phyloP scores from a whole-genome alignment of 1,284 basidiomycete species.

The Fomitopsis betulina region DNA sequence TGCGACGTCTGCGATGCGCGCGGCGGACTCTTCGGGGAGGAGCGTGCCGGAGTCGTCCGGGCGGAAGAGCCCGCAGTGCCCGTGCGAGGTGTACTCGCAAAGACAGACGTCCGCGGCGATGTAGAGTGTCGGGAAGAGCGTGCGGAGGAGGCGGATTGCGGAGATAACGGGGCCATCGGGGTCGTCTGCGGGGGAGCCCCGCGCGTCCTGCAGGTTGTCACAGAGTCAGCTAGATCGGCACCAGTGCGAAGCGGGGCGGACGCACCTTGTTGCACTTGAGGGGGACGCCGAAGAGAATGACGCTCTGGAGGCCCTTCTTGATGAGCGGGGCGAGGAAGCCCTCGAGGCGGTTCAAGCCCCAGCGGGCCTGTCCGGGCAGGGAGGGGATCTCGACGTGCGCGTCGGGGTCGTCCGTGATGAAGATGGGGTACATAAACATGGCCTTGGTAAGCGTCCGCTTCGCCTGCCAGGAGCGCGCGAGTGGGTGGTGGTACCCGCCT shows the following conservation, averaged over 20 bases:
- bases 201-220: conserved; percentile 66
- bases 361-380: conserved; percentile 85
- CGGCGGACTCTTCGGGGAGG: conserved; percentile 57
- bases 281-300: conserved; percentile 97
- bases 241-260: conserved; percentile 6
- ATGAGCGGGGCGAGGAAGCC: conserved; percentile 86
- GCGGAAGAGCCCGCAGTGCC: conserved; percentile 89
- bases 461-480: conserved; percentile 82
- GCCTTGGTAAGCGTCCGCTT: conserved; percentile 74
- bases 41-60: conserved; percentile 74
- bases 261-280: conserved; percentile 78
- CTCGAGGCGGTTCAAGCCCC: conserved; percentile 93
- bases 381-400: conserved; percentile 73
- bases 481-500: conserved; percentile 89
- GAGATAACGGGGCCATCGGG: conserved; percentile 88
- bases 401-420: conserved; percentile 90
- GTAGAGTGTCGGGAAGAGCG: conserved; percentile 80
- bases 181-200: conserved; percentile 89
- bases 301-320: conserved; percentile 84
- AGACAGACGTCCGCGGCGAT: conserved; percentile 96
- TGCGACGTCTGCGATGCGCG: conserved; percentile 89
- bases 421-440: conserved; percentile 98
- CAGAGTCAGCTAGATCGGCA: background rate
- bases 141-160: conserved; percentile 76
- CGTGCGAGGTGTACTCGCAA: conserved; percentile 99